Percentiles rank a stretch among this genome's conserved stretches.
These are phyloP conservation scores for Barnettozyma pratensis DNA, from an alignment of 805 yeast species.

Conservation along the genomic window DNA sequence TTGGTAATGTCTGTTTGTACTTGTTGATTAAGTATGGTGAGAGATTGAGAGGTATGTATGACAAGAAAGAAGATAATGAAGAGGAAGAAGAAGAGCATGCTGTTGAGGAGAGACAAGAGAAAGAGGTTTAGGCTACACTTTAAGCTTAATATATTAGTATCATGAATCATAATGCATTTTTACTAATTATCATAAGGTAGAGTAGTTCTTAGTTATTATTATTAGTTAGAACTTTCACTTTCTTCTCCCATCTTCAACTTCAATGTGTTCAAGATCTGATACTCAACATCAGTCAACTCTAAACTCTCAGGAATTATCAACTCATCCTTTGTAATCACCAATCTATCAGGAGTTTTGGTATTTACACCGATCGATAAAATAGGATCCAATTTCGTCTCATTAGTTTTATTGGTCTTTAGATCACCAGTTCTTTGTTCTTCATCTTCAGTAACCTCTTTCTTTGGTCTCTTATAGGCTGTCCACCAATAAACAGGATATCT, in stretches of 20 bases:
- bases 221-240: neutral
- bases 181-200: neutral
- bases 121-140: neutral
- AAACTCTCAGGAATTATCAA: slow-evolving; percentile 2
- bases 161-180: neutral
- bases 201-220: neutral
- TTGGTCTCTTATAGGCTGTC: slow-evolving; percentile 26
- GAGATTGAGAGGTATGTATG: neutral
- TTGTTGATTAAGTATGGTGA: slow-evolving; percentile 1
- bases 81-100: neutral
- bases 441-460: neutral
- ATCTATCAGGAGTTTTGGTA: neutral
- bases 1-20: neutral
- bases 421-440: neutral
- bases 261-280: slow-evolving; percentile 1
- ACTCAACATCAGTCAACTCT: slow-evolving; percentile 6
- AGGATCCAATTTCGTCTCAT: neutral
- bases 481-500: slow-evolving; percentile 60
- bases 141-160: no score
- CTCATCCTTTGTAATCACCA: slow-evolving; percentile 1
- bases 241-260: slow-evolving; percentile 6
- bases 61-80: neutral
- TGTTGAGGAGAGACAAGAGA: neutral
- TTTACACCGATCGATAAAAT: neutral
- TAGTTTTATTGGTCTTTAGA: neutral